Evolutionary conservation across 1,284 basidiomycete species (phyloP).

Genomic region (Trichosporon coremiiforme): DNA sequence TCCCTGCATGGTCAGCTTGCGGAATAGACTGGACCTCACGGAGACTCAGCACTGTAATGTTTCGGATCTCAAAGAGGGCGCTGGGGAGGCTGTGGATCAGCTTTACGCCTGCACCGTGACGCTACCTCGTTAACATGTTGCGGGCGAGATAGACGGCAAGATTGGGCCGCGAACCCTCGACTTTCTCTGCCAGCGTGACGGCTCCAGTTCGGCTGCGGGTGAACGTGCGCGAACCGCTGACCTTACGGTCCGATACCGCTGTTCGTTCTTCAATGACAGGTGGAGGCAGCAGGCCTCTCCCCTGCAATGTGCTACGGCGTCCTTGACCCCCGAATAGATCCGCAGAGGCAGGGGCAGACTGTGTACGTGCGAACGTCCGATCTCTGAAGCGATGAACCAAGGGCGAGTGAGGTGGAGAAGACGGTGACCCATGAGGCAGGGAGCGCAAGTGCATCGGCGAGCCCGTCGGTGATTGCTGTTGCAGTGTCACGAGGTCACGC

Average conservation of each 20-base stretch:
- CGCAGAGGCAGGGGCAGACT: slow-evolving; percentile 44
- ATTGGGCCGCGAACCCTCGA: neutral
- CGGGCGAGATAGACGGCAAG: slow-evolving; percentile 1
- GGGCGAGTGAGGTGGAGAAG: neutral
- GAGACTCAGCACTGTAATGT: slow-evolving; percentile 49
- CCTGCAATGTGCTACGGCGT: no score
- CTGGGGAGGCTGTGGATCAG: slow-evolving; percentile 45
- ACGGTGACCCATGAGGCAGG: neutral
- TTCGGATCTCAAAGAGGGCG: slow-evolving; percentile 52
- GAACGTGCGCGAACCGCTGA: neutral
- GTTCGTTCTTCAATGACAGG: neutral
- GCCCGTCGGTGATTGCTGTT: slow-evolving; percentile 17
- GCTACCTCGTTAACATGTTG: neutral
- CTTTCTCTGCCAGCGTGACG: slow-evolving; percentile 14
- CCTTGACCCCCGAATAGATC: slow-evolving; percentile 29
- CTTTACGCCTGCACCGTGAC: neutral
- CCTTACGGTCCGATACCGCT: neutral
- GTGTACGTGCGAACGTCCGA: slow-evolving; percentile 38
- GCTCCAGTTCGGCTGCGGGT: slow-evolving; percentile 41
- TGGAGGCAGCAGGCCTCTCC: neutral
- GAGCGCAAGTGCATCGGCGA: slow-evolving; percentile 16
- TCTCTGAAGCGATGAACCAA: slow-evolving; percentile 26
- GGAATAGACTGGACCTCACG: slow-evolving; percentile 33
- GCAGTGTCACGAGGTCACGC: slow-evolving; percentile 47
- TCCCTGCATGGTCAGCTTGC: slow-evolving; percentile 33